A percentile compares a stretch with the other conserved stretches of the same genome.
These are phyloP conservation scores for Tephrocybe sp. DNA, from an alignment of 768 basidiomycete genomes.

Conservation along the genomic window DNA sequence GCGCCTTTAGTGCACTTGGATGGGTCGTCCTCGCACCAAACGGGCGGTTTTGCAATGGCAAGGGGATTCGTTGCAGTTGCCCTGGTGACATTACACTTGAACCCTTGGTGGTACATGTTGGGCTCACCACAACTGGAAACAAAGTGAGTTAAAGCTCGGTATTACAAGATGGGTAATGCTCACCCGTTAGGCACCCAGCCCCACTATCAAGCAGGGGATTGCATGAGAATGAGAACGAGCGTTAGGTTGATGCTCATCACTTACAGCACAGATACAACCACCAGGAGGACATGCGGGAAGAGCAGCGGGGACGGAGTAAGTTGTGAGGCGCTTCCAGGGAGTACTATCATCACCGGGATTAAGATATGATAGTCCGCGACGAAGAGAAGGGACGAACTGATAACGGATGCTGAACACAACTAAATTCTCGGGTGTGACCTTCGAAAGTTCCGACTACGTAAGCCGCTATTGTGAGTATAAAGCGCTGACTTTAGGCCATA, in stretches of 20 bases:
- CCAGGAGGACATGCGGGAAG: conserved; percentile 50
- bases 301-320: conserved; percentile 48
- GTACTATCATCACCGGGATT: conserved; percentile 31
- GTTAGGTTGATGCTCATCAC: conserved; percentile 39
- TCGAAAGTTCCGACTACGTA: conserved; percentile 45
- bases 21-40: conserved; percentile 52
- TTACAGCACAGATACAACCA: conserved; percentile 54
- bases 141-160: conserved; percentile 13
- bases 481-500: neutral
- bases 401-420: conserved; percentile 53
- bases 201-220: conserved; percentile 34
- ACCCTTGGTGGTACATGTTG: conserved; percentile 50
- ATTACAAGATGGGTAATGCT: conserved; percentile 15
- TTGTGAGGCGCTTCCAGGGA: conserved; percentile 49
- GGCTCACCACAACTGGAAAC: conserved; percentile 48
- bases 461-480: neutral
- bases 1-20: conserved; percentile 44
- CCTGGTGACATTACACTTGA: conserved; percentile 49
- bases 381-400: conserved; percentile 31
- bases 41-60: conserved; percentile 41
- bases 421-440: conserved; percentile 48
- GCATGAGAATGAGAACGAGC: neutral
- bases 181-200: conserved; percentile 52
- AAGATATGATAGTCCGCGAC: neutral
- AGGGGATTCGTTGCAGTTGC: conserved; percentile 39